phyloP scores from a whole-genome alignment of 768 basidiomycete species.

The Boletus huronensis region DNA sequence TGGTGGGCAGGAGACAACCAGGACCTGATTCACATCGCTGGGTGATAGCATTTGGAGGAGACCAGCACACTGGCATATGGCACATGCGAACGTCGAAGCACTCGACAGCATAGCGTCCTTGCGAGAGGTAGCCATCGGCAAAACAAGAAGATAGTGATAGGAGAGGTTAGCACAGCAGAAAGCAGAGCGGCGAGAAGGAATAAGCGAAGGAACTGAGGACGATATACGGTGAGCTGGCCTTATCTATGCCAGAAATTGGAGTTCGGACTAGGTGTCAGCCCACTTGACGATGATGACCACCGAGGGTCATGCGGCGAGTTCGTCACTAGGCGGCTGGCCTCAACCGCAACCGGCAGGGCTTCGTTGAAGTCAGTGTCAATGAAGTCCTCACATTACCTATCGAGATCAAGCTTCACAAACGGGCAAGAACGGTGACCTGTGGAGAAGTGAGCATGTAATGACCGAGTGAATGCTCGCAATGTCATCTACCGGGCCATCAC shows the following conservation, averaged over 20 bases:
- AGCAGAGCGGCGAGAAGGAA: neutral
- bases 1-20: neutral
- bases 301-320: neutral
- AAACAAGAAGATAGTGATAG: neutral
- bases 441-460: neutral
- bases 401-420: neutral
- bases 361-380: neutral
- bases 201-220: constrained; percentile 1
- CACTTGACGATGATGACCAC: neutral
- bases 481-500: neutral
- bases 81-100: neutral
- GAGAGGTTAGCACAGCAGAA: neutral
- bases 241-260: constrained; percentile 3
- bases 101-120: neutral
- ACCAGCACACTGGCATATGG: neutral
- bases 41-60: neutral
- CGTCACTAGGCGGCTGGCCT: neutral
- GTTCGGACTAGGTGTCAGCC: neutral
- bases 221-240: neutral
- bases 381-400: neutral
- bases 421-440: neutral
- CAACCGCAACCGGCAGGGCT: neutral
- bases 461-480: neutral
- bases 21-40: neutral
- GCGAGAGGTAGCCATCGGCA: constrained; percentile 2